Evolutionary conservation across 257 asterid genomes (phyloP).

Genomic region (Thymus quinquecostatus): DNA sequence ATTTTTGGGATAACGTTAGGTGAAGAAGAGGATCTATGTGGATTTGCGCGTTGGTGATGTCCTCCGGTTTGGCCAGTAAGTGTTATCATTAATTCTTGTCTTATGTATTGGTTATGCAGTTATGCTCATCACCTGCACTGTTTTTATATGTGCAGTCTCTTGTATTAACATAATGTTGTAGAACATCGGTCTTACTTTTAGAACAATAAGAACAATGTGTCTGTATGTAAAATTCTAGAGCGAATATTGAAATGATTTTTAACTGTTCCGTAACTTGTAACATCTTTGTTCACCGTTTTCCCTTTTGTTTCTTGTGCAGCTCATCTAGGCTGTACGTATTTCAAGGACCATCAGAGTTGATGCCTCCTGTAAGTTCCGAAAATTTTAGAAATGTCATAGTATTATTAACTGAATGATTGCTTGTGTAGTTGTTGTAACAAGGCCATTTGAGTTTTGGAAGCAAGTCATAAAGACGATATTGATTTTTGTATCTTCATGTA

Average conservation of each 20-base stretch:
- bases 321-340: constrained; percentile 91
- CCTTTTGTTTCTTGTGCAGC: constrained; percentile 46
- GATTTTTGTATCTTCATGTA: constrained; percentile 17
- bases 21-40: constrained; percentile 71
- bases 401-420: constrained; percentile 8
- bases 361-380: constrained; percentile 75
- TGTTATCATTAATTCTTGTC: constrained; percentile 28
- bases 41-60: constrained; percentile 95
- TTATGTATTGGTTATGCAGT: constrained; percentile 16
- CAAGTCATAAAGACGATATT: constrained; percentile 18
- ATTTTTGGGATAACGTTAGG: constrained; percentile 46
- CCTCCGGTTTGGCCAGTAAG: constrained; percentile 96
- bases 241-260: constrained; percentile 9
- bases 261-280: constrained; percentile 4
- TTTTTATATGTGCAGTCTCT: neutral
- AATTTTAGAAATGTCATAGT: constrained; percentile 3
- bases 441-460: neutral
- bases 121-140: constrained; percentile 6
- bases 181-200: constrained; percentile 4
- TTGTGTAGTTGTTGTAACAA: neutral
- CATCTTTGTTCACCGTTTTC: constrained; percentile 22
- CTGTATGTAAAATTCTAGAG: constrained; percentile 3
- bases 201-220: constrained; percentile 10
- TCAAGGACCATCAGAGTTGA: constrained; percentile 91
- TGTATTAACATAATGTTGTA: constrained; percentile 9